A percentile compares a stretch with the other conserved stretches of the same genome.
Conservation (phyloP, 148 eudicot genomes). For the Heliosperma pusillum region DNA sequence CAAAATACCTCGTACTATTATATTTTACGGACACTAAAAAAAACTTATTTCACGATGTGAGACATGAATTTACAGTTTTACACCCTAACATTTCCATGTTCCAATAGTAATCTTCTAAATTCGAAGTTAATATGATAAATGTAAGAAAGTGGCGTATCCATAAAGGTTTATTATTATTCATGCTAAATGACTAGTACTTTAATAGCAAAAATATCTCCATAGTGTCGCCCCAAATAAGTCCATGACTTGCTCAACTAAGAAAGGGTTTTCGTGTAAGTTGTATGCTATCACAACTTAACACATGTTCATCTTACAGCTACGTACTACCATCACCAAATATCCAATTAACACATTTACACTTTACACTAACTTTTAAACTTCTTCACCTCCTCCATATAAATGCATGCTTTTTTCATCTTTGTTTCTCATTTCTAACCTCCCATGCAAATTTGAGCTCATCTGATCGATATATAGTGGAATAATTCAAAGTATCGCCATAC, state of each 20-base stretch:
- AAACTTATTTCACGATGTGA: too few species aligned
- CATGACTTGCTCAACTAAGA: slow-evolving; percentile 1
- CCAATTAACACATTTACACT: background rate
- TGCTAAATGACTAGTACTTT: too few species aligned
- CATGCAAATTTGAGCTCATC: background rate
- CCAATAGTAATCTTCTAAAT: too few species aligned
- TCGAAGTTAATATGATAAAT: too few species aligned
- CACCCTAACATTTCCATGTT: too few species aligned
- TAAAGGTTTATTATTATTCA: too few species aligned
- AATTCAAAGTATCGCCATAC: too few species aligned
- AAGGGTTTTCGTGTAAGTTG: slow-evolving; percentile 20
- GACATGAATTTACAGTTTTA: too few species aligned
- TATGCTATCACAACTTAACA: slow-evolving; percentile 5
- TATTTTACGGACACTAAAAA: too few species aligned
- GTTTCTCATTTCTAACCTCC: background rate
- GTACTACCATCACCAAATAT: slow-evolving; percentile 15
- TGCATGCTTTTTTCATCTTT: slow-evolving; percentile 4
- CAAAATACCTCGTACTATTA: too few species aligned
- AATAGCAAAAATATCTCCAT: background rate
- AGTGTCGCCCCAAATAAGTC: background rate
- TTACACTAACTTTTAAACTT: background rate
- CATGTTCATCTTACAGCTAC: slow-evolving; percentile 21
- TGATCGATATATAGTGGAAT: background rate
- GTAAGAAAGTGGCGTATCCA: too few species aligned
- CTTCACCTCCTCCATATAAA: background rate